Evolutionary conservation across 1,139 yeast genomes (phyloP).

Genomic region (Yamadazyma taylorii): DNA sequence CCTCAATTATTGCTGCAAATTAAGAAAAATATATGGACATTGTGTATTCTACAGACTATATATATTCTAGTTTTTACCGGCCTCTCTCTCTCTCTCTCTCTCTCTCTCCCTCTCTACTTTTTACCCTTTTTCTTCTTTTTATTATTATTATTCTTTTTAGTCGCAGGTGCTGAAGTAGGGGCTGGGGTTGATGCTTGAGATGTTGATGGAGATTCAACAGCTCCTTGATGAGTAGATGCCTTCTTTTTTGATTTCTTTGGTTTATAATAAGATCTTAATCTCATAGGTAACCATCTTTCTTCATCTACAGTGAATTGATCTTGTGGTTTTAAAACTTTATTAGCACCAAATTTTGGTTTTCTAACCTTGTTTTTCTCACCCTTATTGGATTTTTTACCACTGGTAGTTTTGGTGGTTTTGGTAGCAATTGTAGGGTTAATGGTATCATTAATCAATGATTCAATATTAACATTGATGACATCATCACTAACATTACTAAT

Average conservation of each 20-base stretch:
- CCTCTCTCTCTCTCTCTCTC: too few species aligned
- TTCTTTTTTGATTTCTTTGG: constrained; percentile 67
- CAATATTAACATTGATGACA: constrained; percentile 28
- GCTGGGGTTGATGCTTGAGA: constrained; percentile 16
- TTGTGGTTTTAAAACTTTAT: constrained; percentile 35
- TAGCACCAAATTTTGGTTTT: constrained; percentile 37
- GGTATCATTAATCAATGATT: constrained; percentile 17
- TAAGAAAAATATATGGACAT: too few species aligned
- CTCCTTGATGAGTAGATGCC: constrained; percentile 64
- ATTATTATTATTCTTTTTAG: constrained; percentile 37
- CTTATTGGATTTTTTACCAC: constrained; percentile 13
- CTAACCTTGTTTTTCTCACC: constrained; percentile 25
- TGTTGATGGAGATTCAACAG: constrained; percentile 40
- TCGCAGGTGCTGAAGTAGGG: constrained; percentile 21
- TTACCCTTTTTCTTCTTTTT: constrained; percentile 55
- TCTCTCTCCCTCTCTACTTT: too few species aligned
- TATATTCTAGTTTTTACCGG: constrained; percentile 36
- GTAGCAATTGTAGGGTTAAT: constrained; percentile 3
- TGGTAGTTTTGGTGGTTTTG: constrained; percentile 7
- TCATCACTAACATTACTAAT: constrained; percentile 23
- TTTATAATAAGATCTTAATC: constrained; percentile 79
- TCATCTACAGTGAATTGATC: constrained; percentile 34
- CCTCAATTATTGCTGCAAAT: too few species aligned
- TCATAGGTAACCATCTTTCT: constrained; percentile 91
- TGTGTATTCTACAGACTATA: too few species aligned